phyloP scores from a whole-genome alignment of 352 stramenopile genomes.

The Pythium inflatum region DNA sequence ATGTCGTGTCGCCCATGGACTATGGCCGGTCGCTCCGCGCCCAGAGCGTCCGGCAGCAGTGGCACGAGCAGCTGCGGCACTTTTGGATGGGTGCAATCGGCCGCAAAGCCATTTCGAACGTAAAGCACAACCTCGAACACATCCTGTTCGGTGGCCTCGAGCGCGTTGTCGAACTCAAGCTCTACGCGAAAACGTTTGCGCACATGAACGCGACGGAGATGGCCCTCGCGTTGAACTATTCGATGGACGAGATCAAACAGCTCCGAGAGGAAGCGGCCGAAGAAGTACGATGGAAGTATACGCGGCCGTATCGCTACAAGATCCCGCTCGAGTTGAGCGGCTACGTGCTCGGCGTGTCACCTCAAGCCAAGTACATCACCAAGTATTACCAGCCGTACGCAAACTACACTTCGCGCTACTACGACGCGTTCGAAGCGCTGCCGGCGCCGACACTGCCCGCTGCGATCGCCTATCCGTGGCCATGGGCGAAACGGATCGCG shows the following conservation, averaged over 20 bases:
- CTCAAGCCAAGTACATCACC: too few relatives aligned
- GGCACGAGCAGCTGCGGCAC: conserved; percentile 39
- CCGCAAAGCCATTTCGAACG: conserved; percentile 37
- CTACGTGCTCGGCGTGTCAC: too few relatives aligned
- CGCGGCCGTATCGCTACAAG: conserved; percentile 2
- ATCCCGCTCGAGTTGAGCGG: background rate
- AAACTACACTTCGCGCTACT: conserved; percentile 53
- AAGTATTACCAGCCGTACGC: conserved; percentile 47
- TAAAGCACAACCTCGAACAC: conserved; percentile 10
- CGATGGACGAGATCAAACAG: background rate
- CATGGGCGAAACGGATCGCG: conserved; percentile 16
- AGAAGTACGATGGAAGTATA: background rate
- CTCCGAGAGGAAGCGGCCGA: background rate
- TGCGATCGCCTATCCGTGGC: conserved; percentile 28
- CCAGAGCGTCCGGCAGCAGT: conserved; percentile 37
- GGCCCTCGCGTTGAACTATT: background rate
- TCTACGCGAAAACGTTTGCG: conserved; percentile 26
- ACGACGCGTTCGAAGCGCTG: conserved; percentile 29
- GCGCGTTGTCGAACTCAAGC: conserved; percentile 16
- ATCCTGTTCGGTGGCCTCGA: conserved; percentile 2
- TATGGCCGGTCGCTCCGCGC: conserved; percentile 41
- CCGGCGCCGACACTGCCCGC: conserved; percentile 19
- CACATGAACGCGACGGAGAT: background rate
- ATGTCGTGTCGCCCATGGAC: conserved; percentile 54
- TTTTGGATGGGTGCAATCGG: conserved; percentile 49